Base-by-base conservation (phyloP, 495 filamentous ascomycete genomes). In the Hyphodiscus hymeniophilus region DNA sequence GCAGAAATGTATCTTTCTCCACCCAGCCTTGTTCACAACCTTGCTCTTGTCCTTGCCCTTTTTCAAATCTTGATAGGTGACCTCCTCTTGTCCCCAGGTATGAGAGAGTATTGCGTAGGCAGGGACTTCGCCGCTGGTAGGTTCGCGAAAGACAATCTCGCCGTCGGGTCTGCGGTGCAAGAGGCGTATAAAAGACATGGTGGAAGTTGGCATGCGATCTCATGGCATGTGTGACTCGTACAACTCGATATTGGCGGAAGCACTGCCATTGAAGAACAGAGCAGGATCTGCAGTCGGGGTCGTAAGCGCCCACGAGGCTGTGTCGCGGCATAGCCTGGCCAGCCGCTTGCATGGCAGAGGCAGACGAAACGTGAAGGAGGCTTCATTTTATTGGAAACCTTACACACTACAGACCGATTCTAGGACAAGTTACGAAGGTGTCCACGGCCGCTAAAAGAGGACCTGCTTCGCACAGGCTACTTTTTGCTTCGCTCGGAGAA, bases 401-500 rank as follows among this genome's bases (percentile, higher is more conserved):
- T 33, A n/a, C n/a, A n/a, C n/a, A n/a, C n/a, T n/a, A n/a, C n/a
- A n/a, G n/a, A n/a, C n/a, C n/a, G n/a, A 33, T 33, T 33, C 30
- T 33, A 33, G 30, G 30, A 33, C 30, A 33, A 33, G 30, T 33
- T 33, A n/a, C 30, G 17, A 7, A 16, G 35, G 10, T 17, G 7
- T 38, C 11, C 10, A 38, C 11, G 35, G 10, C 16, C 35, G 17
- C 16, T 11, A 16, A 13, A 18, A 11, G 35, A 13, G 35, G 35
- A 16, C 7, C 35, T 38, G 35, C 35, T 38, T 38, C 35, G 35
- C 35, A 38, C 35, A 38, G 35, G 35, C 35, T 16, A 38, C 35
- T 38, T 38, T 38, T 38, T 38, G 35, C 35, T 38, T 16, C 17
- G 35, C 35, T 38, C 35, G 35, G 35, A 38, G 35, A 38, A 18